These are phyloP conservation scores for Talaromyces atroroseus DNA, from an alignment of 2,329 filamentous ascomycete species.

Conservation along the genomic window DNA sequence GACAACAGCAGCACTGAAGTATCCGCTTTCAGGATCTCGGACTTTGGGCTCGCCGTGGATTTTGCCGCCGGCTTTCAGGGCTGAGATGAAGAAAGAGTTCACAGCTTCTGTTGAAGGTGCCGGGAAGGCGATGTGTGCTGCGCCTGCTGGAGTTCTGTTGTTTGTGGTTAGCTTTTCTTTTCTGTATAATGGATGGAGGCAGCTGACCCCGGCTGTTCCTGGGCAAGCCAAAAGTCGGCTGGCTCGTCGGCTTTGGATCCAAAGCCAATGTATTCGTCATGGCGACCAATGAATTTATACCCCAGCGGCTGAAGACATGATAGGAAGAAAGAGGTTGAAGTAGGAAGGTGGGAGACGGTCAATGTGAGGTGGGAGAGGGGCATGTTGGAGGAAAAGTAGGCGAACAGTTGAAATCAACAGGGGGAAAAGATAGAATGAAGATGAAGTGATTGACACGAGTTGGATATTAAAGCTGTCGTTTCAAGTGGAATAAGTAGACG, in stretches of 20 bases:
- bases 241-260: constrained; percentile 50
- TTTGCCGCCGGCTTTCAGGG: constrained; percentile 59
- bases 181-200: not conserved
- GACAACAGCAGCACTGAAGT: constrained; percentile 60
- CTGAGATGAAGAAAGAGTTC: constrained; percentile 65
- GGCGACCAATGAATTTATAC: constrained; percentile 62
- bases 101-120: constrained; percentile 62
- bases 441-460: not conserved
- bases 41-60: constrained; percentile 53
- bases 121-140: constrained; percentile 61
- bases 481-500: not conserved
- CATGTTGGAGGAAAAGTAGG: constrained; percentile 42
- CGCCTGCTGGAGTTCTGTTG: constrained; percentile 45
- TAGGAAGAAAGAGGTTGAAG: constrained; percentile 78
- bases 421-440: not conserved
- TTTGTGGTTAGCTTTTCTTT: not conserved
- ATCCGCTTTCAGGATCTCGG: constrained; percentile 49
- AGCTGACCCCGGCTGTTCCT: constrained; percentile 54
- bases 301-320: constrained; percentile 72
- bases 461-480: not conserved
- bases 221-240: constrained; percentile 60
- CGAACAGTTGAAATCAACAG: constrained; percentile 9
- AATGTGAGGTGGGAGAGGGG: constrained; percentile 59
- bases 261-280: constrained; percentile 57
- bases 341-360: constrained; percentile 70